A percentile compares a stretch with the other conserved stretches of the same genome.
phyloP scores from a whole-genome alignment of 2,329 filamentous ascomycete genomes.

The Dactylellina parvicollis region DNA sequence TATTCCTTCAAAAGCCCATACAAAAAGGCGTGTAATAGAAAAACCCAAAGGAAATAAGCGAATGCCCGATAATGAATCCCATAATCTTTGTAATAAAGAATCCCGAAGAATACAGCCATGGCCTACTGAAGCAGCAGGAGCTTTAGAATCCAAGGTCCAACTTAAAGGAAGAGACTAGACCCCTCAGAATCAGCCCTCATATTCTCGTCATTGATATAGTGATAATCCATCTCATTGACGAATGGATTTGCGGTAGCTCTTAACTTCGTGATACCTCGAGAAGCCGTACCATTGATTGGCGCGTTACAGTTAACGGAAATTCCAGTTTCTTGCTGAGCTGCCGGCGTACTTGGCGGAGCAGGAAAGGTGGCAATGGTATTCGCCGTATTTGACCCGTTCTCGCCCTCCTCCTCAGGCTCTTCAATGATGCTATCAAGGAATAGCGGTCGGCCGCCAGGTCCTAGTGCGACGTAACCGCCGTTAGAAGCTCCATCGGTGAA shows the following conservation, averaged over 20 bases:
- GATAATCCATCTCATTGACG: slow-evolving; percentile 39
- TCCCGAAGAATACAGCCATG: neutral
- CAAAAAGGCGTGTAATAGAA: slow-evolving; percentile 16
- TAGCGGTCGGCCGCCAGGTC: slow-evolving; percentile 16
- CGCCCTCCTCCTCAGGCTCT: slow-evolving; percentile 47
- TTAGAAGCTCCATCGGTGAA: slow-evolving; percentile 48
- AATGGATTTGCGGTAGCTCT: slow-evolving; percentile 49
- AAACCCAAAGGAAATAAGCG: slow-evolving; percentile 28
- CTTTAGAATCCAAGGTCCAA: neutral
- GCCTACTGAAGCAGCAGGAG: neutral
- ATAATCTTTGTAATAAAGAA: slow-evolving; percentile 8
- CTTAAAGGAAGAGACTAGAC: slow-evolving; percentile 42
- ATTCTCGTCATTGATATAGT: slow-evolving; percentile 50
- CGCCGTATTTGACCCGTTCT: slow-evolving; percentile 2
- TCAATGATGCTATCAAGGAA: slow-evolving; percentile 52
- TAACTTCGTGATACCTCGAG: slow-evolving; percentile 33
- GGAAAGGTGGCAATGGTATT: slow-evolving; percentile 11
- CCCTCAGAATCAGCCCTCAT: slow-evolving; percentile 24
- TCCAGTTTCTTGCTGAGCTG: neutral
- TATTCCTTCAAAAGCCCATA: slow-evolving; percentile 32
- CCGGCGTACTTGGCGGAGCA: slow-evolving; percentile 5
- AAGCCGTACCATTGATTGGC: slow-evolving; percentile 4
- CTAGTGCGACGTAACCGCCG: slow-evolving; percentile 19
- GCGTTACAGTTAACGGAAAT: neutral
- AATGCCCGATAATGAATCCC: slow-evolving; percentile 31